phyloP scores from a whole-genome alignment of 805 yeast species.

The Yarrowia sp. region DNA sequence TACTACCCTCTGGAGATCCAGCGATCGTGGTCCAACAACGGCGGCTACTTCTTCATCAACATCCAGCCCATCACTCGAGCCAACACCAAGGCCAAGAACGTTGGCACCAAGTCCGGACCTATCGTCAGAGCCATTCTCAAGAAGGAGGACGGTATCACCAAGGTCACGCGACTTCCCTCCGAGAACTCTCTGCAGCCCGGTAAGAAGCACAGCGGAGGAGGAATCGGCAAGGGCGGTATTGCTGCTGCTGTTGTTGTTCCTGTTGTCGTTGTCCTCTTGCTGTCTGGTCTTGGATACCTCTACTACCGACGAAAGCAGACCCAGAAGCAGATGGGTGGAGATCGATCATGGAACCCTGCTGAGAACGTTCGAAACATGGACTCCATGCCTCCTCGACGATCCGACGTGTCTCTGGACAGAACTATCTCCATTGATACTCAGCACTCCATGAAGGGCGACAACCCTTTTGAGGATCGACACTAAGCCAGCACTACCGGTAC shows the following conservation, averaged over 20 bases:
- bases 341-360: conserved; percentile 23
- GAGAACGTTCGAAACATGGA: conserved; percentile 24
- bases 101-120: conserved; percentile 45
- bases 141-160: conserved; percentile 37
- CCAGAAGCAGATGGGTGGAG: neutral
- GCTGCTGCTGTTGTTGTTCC: conserved; percentile 49
- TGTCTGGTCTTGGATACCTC: conserved; percentile 36
- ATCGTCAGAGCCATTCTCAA: conserved; percentile 42
- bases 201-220: conserved; percentile 31
- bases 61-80: conserved; percentile 44
- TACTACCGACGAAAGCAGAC: conserved; percentile 37
- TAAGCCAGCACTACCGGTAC: no score
- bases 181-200: conserved; percentile 39
- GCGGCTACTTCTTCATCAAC: conserved; percentile 43
- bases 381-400: conserved; percentile 14
- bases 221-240: conserved; percentile 33
- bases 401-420: conserved; percentile 23
- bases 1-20: conserved; percentile 42
- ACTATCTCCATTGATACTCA: conserved; percentile 16
- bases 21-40: conserved; percentile 28
- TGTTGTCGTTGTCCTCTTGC: conserved; percentile 39
- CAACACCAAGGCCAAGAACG: conserved; percentile 40
- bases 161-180: conserved; percentile 44
- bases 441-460: conserved; percentile 25
- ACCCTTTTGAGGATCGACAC: conserved; percentile 5